Evolutionary conservation across 345 rosid species (phyloP).

Genomic region (Aquilaria yunnanensis): DNA sequence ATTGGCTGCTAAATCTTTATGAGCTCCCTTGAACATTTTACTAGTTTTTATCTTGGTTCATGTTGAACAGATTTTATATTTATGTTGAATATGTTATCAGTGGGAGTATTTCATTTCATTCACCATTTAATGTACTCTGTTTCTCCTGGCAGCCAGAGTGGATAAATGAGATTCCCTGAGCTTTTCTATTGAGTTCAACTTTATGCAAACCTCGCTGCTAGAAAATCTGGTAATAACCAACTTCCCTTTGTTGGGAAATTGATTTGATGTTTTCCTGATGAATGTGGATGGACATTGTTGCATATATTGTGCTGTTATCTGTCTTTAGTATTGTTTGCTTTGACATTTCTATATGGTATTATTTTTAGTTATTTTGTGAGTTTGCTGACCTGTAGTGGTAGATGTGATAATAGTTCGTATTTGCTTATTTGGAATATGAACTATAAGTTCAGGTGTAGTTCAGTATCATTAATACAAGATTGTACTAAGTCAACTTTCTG

Average conservation of each 20-base stretch:
- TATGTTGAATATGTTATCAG: conserved; percentile 21
- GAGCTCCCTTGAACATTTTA: conserved; percentile 17
- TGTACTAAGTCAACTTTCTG: conserved; percentile 47
- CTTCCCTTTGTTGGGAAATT: conserved; percentile 33
- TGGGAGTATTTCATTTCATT: conserved; percentile 24
- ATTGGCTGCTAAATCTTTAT: conserved; percentile 33
- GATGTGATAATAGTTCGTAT: neutral
- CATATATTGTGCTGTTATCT: conserved; percentile 4
- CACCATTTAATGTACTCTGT: conserved; percentile 55
- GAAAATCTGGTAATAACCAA: conserved; percentile 72
- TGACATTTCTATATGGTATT: neutral
- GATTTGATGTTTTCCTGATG: conserved; percentile 8
- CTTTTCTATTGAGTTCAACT: conserved; percentile 76
- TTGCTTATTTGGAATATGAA: conserved; percentile 10
- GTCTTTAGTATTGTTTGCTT: conserved; percentile 6
- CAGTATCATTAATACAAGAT: conserved; percentile 16
- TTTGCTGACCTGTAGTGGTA: conserved; percentile 10
- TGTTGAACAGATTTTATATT: conserved; percentile 18
- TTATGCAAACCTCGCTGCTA: conserved; percentile 63
- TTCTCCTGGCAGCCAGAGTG: conserved; percentile 86
- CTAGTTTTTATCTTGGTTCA: conserved; percentile 18
- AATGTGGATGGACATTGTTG: conserved; percentile 15
- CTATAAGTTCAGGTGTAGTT: conserved; percentile 15
- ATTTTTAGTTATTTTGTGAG: neutral
- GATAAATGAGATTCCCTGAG: conserved; percentile 79